Evolutionary conservation across 768 basidiomycete species (phyloP).

Genomic region (Pleurotus tuoliensis): DNA sequence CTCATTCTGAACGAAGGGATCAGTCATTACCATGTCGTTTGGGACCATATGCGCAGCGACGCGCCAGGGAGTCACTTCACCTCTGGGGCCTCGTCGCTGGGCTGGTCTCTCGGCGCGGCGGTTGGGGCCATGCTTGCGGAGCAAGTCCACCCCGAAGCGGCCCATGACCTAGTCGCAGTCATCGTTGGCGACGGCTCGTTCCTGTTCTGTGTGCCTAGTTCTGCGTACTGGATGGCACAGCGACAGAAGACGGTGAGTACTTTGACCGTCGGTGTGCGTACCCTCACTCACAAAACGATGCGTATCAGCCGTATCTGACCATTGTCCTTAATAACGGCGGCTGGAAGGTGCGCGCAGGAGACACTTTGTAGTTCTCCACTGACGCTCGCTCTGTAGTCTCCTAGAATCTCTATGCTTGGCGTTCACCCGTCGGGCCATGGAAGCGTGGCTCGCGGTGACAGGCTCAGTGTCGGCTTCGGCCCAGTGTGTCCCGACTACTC

Average conservation of each 20-base stretch:
- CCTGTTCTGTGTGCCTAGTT: conserved; percentile 61
- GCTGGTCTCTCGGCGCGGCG: conserved; percentile 65
- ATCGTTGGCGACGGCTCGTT: conserved; percentile 72
- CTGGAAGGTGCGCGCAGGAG: conserved; percentile 44
- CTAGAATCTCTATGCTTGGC: conserved; percentile 60
- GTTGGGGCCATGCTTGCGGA: conserved; percentile 54
- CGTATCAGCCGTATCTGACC: conserved; percentile 66
- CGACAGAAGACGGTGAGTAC: conserved; percentile 63
- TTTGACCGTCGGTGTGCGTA: no score
- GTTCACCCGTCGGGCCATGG: conserved; percentile 61
- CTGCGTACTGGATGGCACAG: conserved; percentile 71
- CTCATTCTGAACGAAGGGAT: conserved; percentile 64
- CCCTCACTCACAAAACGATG: no score
- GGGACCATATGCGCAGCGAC: conserved; percentile 56
- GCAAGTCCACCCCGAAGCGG: conserved; percentile 15
- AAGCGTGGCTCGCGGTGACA: conserved; percentile 36
- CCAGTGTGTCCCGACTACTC: conserved; percentile 58
- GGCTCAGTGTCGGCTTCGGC: conserved; percentile 63
- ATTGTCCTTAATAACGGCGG: conserved; percentile 72
- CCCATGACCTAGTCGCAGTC: conserved; percentile 50
- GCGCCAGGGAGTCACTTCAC: conserved; percentile 45
- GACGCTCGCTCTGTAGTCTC: conserved; percentile 35
- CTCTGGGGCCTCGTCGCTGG: conserved; percentile 64
- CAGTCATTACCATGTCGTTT: conserved; percentile 49
- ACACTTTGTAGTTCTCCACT: background rate